Conservation (phyloP, 2,329 filamentous ascomycete species). For the Colletotrichum tofieldiae region DNA sequence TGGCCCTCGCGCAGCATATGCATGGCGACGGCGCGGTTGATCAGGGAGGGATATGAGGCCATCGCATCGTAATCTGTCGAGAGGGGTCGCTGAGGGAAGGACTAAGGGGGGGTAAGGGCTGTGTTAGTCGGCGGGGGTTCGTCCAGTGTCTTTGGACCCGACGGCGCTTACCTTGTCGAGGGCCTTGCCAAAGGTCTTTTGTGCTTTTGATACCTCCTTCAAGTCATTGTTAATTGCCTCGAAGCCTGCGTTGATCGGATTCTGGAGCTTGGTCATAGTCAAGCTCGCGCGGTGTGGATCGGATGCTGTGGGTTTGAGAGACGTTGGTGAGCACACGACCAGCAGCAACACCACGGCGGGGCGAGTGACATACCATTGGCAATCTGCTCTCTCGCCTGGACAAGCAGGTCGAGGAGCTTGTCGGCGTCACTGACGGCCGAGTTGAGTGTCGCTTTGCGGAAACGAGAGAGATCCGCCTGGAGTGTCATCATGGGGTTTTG, state of each 20-base stretch:
- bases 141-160: not conserved
- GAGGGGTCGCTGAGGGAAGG: constrained; percentile 70
- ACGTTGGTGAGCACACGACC: constrained; percentile 37
- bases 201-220: constrained; percentile 85
- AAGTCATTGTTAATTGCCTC: constrained; percentile 86
- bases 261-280: constrained; percentile 87
- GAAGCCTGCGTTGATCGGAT: constrained; percentile 85
- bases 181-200: constrained; percentile 88
- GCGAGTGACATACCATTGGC: constrained; percentile 70
- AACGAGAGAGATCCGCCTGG: constrained; percentile 81
- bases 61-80: constrained; percentile 87
- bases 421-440: constrained; percentile 86
- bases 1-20: constrained; percentile 95
- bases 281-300: constrained; percentile 81
- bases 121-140: constrained; percentile 39
- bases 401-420: constrained; percentile 83
- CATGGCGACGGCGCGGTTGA: constrained; percentile 94
- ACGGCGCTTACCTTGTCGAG: constrained; percentile 78
- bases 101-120: constrained; percentile 45
- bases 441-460: constrained; percentile 78
- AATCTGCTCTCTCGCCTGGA: constrained; percentile 80
- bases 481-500: constrained; percentile 69
- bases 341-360: constrained; percentile 22
- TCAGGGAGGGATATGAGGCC: constrained; percentile 80
- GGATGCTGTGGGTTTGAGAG: constrained; percentile 53